These are phyloP conservation scores for Phytophthora pisi DNA, from an alignment of 352 stramenopile species.

Conservation along the genomic window DNA sequence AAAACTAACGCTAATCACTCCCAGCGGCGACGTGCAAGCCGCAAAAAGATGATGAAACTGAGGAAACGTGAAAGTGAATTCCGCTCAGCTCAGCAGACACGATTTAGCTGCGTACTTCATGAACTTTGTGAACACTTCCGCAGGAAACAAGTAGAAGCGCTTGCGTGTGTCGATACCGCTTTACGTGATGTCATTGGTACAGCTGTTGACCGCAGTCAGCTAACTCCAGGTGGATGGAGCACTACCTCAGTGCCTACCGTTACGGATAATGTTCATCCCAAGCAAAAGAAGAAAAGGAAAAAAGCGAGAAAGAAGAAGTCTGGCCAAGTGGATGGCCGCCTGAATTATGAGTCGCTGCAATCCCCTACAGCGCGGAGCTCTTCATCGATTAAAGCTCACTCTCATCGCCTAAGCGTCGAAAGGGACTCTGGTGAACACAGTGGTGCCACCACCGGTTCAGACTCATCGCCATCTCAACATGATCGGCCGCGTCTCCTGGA, in stretches of 20 bases:
- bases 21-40: slow-evolving; percentile 60
- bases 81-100: slow-evolving; percentile 38
- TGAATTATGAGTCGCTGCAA: slow-evolving; percentile 9
- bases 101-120: slow-evolving; percentile 47
- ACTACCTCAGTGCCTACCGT: slow-evolving; percentile 1
- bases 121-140: slow-evolving; percentile 47
- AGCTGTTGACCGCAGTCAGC: slow-evolving; percentile 27
- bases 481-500: slow-evolving; percentile 25
- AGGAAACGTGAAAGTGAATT: slow-evolving; percentile 50
- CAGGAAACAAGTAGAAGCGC: slow-evolving; percentile 30
- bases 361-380: slow-evolving; percentile 2
- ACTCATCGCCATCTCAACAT: slow-evolving; percentile 32
- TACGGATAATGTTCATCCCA: slow-evolving; percentile 10
- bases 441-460: slow-evolving; percentile 31
- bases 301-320: slow-evolving; percentile 36
- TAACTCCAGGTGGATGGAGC: slow-evolving; percentile 28
- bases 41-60: slow-evolving; percentile 76
- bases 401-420: slow-evolving; percentile 9
- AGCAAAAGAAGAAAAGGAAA: slow-evolving; percentile 39
- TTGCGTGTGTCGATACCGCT: slow-evolving; percentile 37
- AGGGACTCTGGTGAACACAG: slow-evolving; percentile 29
- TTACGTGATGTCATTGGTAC: slow-evolving; percentile 49
- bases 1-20: slow-evolving; percentile 41
- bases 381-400: slow-evolving; percentile 7
- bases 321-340: neutral